Evolutionary conservation across 164 flowering plant species (phyloP).

Genomic region (Vitis cinerea): DNA sequence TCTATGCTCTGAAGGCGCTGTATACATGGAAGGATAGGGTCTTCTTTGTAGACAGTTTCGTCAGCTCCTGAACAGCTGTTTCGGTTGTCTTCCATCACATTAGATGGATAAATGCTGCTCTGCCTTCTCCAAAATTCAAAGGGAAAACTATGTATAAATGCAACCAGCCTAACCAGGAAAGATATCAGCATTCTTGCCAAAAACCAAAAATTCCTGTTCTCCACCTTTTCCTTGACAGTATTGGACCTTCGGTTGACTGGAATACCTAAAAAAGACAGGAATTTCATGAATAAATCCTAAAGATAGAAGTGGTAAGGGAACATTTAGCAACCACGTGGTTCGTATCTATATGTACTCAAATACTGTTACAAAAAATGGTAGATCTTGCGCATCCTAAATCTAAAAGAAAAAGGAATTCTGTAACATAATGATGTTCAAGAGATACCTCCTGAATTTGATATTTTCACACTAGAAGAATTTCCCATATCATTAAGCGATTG

Average conservation of each 20-base stretch:
- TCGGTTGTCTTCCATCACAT: conserved; percentile 21
- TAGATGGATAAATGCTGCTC: conserved; percentile 31
- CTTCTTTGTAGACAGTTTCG: conserved; percentile 37
- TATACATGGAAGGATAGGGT: conserved; percentile 53
- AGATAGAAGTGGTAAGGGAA: background rate
- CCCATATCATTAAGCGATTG: conserved; percentile 13
- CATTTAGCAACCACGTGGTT: background rate
- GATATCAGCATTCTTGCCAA: conserved; percentile 30
- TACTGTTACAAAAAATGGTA: too few species aligned
- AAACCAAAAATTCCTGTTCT: conserved; percentile 21
- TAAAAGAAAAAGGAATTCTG: too few species aligned
- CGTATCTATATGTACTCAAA: too few species aligned
- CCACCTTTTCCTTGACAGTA: conserved; percentile 26
- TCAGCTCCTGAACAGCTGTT: conserved; percentile 23
- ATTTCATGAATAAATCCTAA: background rate
- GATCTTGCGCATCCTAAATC: too few species aligned
- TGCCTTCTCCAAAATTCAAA: conserved; percentile 34
- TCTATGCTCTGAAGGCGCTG: conserved; percentile 86
- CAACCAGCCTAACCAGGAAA: conserved; percentile 31
- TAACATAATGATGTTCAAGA: too few species aligned
- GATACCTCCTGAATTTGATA: conserved; percentile 34
- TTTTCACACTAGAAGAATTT: conserved; percentile 10
- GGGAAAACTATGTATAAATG: conserved; percentile 21
- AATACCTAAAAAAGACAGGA: conserved; percentile 23
- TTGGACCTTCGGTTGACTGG: conserved; percentile 18